Percentiles rank a stretch among this genome's conserved stretches.
Evolutionary conservation across 1,139 yeast genomes (phyloP).

Genomic region (Yamadazyma mexicana): DNA sequence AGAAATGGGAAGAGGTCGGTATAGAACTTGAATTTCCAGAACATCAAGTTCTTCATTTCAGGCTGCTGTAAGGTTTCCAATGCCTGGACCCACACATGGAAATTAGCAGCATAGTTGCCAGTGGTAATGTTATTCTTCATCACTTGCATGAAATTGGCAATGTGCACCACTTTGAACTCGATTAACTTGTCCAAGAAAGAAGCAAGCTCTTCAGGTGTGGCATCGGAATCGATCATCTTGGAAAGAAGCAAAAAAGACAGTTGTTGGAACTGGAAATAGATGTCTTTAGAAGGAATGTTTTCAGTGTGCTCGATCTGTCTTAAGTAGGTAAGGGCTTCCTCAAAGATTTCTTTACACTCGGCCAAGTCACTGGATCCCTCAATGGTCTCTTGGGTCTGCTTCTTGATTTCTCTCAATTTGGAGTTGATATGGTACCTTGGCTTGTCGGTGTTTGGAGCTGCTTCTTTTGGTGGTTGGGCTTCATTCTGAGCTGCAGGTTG

Average conservation of each 20-base stretch:
- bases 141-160: constrained; percentile 29
- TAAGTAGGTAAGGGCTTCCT: constrained; percentile 43
- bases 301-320: constrained; percentile 39
- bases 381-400: constrained; percentile 31
- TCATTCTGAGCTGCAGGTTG: constrained; percentile 2
- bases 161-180: constrained; percentile 31
- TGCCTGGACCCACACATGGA: constrained; percentile 35
- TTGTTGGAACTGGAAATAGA: constrained; percentile 29
- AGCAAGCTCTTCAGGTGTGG: constrained; percentile 17
- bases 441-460: background rate
- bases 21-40: constrained; percentile 8
- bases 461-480: background rate
- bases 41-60: background rate
- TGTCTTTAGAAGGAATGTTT: constrained; percentile 24
- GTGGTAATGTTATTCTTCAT: constrained; percentile 23
- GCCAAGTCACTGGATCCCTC: constrained; percentile 19
- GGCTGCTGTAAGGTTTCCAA: constrained; percentile 24
- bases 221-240: constrained; percentile 18
- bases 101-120: constrained; percentile 24
- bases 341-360: constrained; percentile 40
- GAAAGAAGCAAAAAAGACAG: constrained; percentile 24
- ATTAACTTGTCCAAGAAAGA: constrained; percentile 30
- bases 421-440: constrained; percentile 10
- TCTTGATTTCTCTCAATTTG: constrained; percentile 36
- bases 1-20: constrained; percentile 4